Evolutionary conservation across 208 protist species (phyloP).

Genomic region (Acanthamoeba royreba): DNA sequence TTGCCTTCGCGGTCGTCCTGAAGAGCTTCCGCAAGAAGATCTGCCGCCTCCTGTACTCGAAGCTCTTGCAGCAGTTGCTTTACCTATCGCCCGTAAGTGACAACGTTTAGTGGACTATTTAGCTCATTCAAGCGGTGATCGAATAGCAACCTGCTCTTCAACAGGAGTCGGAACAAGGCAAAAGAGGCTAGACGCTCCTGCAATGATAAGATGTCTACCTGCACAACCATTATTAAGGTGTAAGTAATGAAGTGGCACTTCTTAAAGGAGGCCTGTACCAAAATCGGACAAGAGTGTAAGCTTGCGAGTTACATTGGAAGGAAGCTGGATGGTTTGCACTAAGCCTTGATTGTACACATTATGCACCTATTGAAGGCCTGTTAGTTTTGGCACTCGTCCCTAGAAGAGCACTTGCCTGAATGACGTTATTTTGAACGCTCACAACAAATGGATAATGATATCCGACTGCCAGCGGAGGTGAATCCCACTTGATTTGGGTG

Average conservation of each 20-base stretch:
- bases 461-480: not conserved
- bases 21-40: not conserved
- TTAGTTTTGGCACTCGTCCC: too few species aligned
- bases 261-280: not conserved
- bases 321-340: not conserved
- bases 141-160: not conserved
- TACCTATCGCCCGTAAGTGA: not conserved
- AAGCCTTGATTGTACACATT: not conserved
- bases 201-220: not conserved
- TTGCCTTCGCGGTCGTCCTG: not conserved
- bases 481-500: not conserved
- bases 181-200: not conserved
- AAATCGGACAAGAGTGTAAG: not conserved
- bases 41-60: not conserved
- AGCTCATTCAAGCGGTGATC: too few species aligned
- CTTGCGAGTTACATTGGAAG: not conserved
- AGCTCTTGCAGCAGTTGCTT: slow-evolving; percentile 3
- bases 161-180: not conserved
- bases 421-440: not conserved
- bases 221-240: not conserved
- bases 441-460: not conserved
- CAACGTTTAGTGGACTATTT: too few species aligned
- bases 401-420: not conserved
- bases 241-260: not conserved
- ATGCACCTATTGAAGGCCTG: not conserved